Evolutionary conservation across 495 filamentous ascomycete genomes (phyloP).

Genomic region (Stereocaulon alpinum): DNA sequence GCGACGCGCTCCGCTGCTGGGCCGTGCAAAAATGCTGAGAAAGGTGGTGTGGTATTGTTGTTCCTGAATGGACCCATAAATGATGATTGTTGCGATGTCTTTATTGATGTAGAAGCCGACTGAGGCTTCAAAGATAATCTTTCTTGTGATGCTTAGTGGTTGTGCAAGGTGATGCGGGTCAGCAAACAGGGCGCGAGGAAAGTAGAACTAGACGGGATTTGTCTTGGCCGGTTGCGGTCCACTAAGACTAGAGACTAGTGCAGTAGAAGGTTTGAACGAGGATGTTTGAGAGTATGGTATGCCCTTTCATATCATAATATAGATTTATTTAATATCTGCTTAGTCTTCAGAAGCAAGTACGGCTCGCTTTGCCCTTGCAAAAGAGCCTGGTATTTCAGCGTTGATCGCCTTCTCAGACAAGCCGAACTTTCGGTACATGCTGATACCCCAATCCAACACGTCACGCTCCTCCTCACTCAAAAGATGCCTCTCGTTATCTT

Average conservation of each 20-base stretch:
- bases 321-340: no score
- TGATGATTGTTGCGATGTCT: background rate
- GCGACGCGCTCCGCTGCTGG: background rate
- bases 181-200: constrained; percentile 7
- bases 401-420: constrained; percentile 2
- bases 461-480: background rate
- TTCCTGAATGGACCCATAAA: constrained; percentile 23
- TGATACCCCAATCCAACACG: constrained; percentile 5
- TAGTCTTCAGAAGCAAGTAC: background rate
- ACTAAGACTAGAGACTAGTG: background rate
- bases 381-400: constrained; percentile 1
- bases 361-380: background rate
- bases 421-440: constrained; percentile 11
- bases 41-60: background rate
- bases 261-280: background rate
- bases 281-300: no score
- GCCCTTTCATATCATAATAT: no score
- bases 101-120: background rate
- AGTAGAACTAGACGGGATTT: background rate
- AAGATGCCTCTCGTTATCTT: background rate
- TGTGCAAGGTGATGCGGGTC: constrained; percentile 3
- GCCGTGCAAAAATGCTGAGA: background rate
- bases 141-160: background rate
- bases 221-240: constrained; percentile 3
- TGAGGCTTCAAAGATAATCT: background rate